Evolutionary conservation across 2,329 filamentous ascomycete genomes (phyloP), one percentile per base, ranked within the genome.

Genomic region (Diaporthe amygdali): DNA sequence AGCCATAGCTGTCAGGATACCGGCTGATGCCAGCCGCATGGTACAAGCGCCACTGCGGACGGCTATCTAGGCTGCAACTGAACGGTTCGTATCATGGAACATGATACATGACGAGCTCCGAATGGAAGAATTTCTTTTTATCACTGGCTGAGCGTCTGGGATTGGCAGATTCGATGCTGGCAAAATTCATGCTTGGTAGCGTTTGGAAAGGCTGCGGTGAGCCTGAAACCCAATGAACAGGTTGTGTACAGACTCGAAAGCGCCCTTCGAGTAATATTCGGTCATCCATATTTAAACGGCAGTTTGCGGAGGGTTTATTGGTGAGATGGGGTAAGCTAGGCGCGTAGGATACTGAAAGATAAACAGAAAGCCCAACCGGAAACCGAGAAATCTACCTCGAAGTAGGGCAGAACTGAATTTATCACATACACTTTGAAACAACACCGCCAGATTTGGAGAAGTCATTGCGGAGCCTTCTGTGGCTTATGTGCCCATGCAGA

Each of bases 1-100:
- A 15, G 39, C 55, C 20, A 55, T 71, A 32, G 69, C 49, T 30
- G 55, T 66, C 32, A 68, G 37, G 27, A 15, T 73, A 39, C 69
- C 66, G 5, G 56, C 55, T 61, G 37, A 71, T 52, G n/a, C 66
- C 5, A 71, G 71, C 39, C 64, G 63, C 20, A 20, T 68, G 51
- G 39, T 69, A 34, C 27, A 66, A 22, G 44, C 46, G n/a, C 66
- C 69, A 39, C 34, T 71, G 56, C 67, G 59, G 20, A 73, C 66
- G 12, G 59, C 39, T 54, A 25, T 54, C 15, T 66, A 41, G 64
- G 47, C 20, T 25, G 20, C 14, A 12, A 14, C 25, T 15, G 41
- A 47, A 49, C 20, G 41, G 54, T 20, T 34, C 27, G 47, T 22
- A 22, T 22, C 3, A 5, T 30, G 59, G 14, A 37, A 27, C 15